Percentiles rank a stretch among this genome's conserved stretches.
Conservation (phyloP, 257 asterid species). For the Penstemon barbatus region DNA sequence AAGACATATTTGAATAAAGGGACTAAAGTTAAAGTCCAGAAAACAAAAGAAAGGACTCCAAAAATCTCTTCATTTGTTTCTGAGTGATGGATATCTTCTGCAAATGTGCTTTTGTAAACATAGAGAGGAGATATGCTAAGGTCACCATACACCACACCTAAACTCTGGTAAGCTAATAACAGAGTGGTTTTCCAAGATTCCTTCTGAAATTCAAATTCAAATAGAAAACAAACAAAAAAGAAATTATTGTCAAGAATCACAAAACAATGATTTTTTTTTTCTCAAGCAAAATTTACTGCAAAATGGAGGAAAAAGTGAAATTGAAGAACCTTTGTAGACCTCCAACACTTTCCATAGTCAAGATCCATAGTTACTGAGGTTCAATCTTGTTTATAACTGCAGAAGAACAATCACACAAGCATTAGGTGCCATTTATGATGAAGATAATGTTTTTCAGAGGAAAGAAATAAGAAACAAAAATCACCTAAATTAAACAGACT, state of each 20-base stretch:
- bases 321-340: slow-evolving; percentile 55
- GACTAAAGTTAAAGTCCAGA: slow-evolving; percentile 91
- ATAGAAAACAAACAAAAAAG: slow-evolving; percentile 7
- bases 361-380: slow-evolving; percentile 55
- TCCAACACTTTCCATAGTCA: slow-evolving; percentile 66
- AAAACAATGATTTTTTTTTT: neutral
- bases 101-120: slow-evolving; percentile 94
- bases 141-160: slow-evolving; percentile 97
- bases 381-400: slow-evolving; percentile 24
- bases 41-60: slow-evolving; percentile 90
- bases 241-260: neutral
- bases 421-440: slow-evolving; percentile 11
- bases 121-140: slow-evolving; percentile 97
- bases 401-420: slow-evolving; percentile 14
- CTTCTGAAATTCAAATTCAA: slow-evolving; percentile 42
- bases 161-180: slow-evolving; percentile 91
- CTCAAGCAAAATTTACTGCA: neutral
- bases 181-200: slow-evolving; percentile 77
- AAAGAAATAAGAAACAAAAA: slow-evolving; percentile 19
- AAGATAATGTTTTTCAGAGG: neutral
- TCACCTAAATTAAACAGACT: slow-evolving; percentile 34
- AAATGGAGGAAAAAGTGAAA: slow-evolving; percentile 11
- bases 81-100: slow-evolving; percentile 93
- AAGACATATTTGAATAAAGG: slow-evolving; percentile 91
- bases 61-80: slow-evolving; percentile 92